These are phyloP conservation scores for Medicago arabica DNA, from an alignment of 306 rosid genomes.

Conservation along the genomic window DNA sequence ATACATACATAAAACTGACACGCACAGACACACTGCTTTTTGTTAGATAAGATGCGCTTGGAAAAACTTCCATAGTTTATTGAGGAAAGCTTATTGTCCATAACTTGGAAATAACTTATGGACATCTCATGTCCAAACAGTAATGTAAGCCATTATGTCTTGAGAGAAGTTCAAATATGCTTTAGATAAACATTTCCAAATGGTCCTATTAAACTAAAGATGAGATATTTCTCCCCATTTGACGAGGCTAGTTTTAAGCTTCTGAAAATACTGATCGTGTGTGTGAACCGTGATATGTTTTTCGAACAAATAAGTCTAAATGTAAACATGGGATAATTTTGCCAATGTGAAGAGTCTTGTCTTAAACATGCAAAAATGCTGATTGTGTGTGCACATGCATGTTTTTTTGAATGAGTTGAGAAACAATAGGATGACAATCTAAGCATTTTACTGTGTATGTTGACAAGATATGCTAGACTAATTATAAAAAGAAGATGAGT, in stretches of 20 bases:
- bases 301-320: not conserved
- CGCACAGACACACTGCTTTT: not conserved
- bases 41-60: not conserved
- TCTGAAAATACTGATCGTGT: slow-evolving; percentile 12
- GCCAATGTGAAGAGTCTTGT: not conserved
- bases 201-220: not conserved
- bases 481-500: not conserved
- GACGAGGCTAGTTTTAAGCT: slow-evolving; percentile 6
- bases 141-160: not conserved
- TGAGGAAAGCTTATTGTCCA: not conserved
- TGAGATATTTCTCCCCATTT: not conserved
- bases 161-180: not conserved
- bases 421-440: slow-evolving; percentile 8
- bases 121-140: not conserved
- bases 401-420: slow-evolving; percentile 18
- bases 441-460: slow-evolving; percentile 12
- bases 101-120: slow-evolving; percentile 8
- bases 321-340: not conserved
- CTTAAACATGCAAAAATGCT: slow-evolving; percentile 27
- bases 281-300: not conserved
- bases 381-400: not conserved
- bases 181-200: not conserved
- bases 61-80: not conserved
- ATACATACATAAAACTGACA: not conserved
- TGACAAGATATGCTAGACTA: slow-evolving; percentile 25